Evolutionary conservation across 2,329 filamentous ascomycete genomes (phyloP), one percentile per base, ranked within the genome.

Genomic region (Trichoderma sp.): DNA sequence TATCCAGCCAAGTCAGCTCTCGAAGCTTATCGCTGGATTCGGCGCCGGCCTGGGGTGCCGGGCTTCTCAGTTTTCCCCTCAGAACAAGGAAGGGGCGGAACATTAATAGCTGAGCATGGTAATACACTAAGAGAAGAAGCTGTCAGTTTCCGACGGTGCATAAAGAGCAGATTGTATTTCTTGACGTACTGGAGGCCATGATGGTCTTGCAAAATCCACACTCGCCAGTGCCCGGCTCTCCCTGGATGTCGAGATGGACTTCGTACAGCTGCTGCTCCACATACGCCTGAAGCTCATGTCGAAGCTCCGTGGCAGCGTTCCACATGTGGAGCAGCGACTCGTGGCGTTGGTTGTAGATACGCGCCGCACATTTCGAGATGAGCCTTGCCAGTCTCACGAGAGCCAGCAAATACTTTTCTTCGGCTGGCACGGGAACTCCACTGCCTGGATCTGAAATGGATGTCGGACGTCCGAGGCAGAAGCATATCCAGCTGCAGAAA

Each of bases 131-230:
- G 18, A 39, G 21, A 10, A 5, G 16, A 5, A 16, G 1, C 0
- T 7, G 14, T 65, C 49, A 65, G 61, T 32, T 26, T 34, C 13
- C 7, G 0, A 30, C 16, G 26, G 7, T 2, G 24, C 39, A 60
- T 11, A 13, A 13, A 16, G 13, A 10, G n/a, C 16, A 6, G 0
- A 18, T 7, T 6, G 5, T 11, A 10, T 10, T 28, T 46, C 37
- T 65, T 2, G 24, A 51, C 63, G 1, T 59, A 66, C 63, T 66
- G 2, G 63, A 58, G 2, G 37, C 52, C n/a, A 58, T 66, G 5
- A 66, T 66, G 10, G 63, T 66, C 52, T 66, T 66, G 63, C 63
- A 66, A 24, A 66, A 66, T 18, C 63, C 63, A 21, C 63, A 66
- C 18, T 66, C 63, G n/a, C 63, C 63, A 24, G 52, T 24, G n/a